phyloP scores from a whole-genome alignment of 352 stramenopile genomes.

The Blastocystis sp. region DNA sequence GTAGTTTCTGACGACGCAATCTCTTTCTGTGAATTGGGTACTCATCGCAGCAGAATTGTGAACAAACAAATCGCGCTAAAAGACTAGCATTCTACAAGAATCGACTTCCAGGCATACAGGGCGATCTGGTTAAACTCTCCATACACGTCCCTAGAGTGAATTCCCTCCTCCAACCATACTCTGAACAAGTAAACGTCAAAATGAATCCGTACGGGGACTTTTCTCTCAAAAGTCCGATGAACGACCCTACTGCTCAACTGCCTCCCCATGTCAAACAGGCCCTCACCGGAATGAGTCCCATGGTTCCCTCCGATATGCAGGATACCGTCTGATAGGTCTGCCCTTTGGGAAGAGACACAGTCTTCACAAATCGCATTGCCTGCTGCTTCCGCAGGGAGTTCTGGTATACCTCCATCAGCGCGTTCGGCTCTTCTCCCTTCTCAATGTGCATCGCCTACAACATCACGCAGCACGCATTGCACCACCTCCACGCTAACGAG shows the following conservation, averaged over 20 bases:
- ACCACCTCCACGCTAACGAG: background rate
- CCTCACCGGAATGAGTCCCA: background rate
- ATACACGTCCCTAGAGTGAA: background rate
- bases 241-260: background rate
- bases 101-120: constrained; percentile 11
- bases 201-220: background rate
- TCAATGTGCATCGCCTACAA: background rate
- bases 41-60: background rate
- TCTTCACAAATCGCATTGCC: background rate
- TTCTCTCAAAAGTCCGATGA: background rate
- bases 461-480: background rate
- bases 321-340: background rate
- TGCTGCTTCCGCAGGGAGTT: background rate
- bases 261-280: background rate
- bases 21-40: too few relatives aligned
- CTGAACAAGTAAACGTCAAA: constrained; percentile 15
- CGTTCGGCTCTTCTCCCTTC: background rate
- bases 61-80: background rate
- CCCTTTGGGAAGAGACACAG: background rate
- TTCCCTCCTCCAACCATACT: background rate
- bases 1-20: too few relatives aligned
- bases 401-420: background rate
- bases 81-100: background rate
- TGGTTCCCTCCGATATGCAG: background rate
- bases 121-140: background rate